A percentile compares a stretch with the other conserved stretches of the same genome.
Conservation (phyloP, 345 rosid genomes). For the Pseudoturritis turrita region DNA sequence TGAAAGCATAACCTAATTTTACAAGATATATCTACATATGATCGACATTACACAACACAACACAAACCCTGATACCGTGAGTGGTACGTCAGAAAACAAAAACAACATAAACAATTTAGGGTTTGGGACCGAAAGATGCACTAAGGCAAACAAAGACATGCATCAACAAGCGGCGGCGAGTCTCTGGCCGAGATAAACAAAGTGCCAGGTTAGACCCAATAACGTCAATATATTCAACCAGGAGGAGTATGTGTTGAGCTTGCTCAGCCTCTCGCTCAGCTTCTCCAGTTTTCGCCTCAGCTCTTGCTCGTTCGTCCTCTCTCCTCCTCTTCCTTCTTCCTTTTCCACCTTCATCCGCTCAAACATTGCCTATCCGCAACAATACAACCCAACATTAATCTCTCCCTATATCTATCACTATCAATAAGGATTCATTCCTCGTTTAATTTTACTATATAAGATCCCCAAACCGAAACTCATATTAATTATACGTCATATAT, state of each 20-base stretch:
- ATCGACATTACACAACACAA: neutral
- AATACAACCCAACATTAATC: neutral
- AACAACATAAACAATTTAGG: neutral
- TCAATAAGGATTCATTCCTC: too few relatives aligned
- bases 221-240: constrained; percentile 49
- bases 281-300: constrained; percentile 30
- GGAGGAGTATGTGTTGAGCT: constrained; percentile 61
- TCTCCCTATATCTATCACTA: too few relatives aligned
- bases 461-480: too few relatives aligned
- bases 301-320: constrained; percentile 8
- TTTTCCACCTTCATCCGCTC: constrained; percentile 69
- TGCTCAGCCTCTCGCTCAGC: constrained; percentile 53
- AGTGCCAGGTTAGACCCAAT: constrained; percentile 65
- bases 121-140: neutral
- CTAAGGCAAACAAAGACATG: neutral
- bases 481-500: too few relatives aligned
- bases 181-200: constrained; percentile 51
- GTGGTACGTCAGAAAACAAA: neutral
- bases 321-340: constrained; percentile 76
- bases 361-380: constrained; percentile 49
- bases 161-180: constrained; percentile 36
- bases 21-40: neutral
- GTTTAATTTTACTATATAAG: too few relatives aligned
- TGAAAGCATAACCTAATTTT: neutral
- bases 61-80: neutral